Percentiles rank a stretch among this genome's conserved stretches.
Conservation (phyloP, 257 asterid genomes). For the Fraxinus pennsylvanica region DNA sequence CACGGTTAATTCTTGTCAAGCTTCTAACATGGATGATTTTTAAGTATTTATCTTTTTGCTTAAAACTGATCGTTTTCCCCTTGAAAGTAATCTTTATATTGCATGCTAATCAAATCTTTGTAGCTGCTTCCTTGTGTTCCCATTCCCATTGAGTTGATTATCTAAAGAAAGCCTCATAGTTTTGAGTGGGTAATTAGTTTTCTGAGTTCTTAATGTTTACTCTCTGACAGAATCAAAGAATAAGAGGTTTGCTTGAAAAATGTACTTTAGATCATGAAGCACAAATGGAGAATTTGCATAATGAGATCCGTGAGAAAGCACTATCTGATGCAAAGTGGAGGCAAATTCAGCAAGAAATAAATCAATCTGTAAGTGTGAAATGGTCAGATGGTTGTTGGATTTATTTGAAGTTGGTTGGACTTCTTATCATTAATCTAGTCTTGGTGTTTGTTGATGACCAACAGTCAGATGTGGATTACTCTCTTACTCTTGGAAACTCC, state of each 20-base stretch:
- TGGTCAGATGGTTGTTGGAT: conserved; percentile 14
- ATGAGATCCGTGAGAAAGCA: conserved; percentile 78
- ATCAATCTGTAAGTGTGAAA: conserved; percentile 66
- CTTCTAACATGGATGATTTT: conserved; percentile 14
- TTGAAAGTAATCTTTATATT: not conserved
- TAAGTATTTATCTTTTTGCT: not conserved
- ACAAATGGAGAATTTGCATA: conserved; percentile 77
- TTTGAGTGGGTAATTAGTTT: not conserved
- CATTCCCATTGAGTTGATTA: conserved; percentile 21
- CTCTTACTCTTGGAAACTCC: conserved; percentile 43
- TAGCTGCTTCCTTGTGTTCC: conserved; percentile 19
- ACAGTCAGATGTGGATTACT: conserved; percentile 65
- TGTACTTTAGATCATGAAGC: conserved; percentile 88
- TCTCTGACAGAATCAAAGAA: conserved; percentile 77
- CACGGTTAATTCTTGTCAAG: conserved; percentile 17
- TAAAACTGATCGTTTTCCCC: not conserved
- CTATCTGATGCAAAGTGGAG: conserved; percentile 95
- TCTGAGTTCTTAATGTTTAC: conserved; percentile 29
- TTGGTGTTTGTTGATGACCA: conserved; percentile 24
- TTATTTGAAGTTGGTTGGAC: conserved; percentile 24
- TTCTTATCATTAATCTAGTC: conserved; percentile 17
- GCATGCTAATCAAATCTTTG: not conserved
- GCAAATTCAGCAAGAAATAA: conserved; percentile 79
- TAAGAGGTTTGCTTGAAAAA: conserved; percentile 90
- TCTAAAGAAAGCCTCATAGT: conserved; percentile 12